phyloP scores from a whole-genome alignment of 2,329 filamentous ascomycete species.

The Penicillium palitans region DNA sequence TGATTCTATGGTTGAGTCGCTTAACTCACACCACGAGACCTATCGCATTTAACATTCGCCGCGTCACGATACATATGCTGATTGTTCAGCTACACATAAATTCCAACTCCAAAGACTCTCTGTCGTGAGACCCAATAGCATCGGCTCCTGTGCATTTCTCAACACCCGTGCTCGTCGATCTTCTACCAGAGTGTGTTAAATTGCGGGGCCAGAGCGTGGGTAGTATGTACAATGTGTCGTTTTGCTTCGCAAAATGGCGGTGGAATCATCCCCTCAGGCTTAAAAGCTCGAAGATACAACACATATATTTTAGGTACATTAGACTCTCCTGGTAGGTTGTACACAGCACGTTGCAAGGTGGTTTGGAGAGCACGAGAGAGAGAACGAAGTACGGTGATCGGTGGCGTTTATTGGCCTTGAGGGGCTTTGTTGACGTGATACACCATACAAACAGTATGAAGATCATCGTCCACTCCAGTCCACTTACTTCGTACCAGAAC shows the following conservation, averaged over 20 bases:
- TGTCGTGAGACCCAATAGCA: constrained; percentile 1
- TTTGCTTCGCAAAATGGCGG: constrained; percentile 7
- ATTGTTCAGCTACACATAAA: constrained; percentile 13
- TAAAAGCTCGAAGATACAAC: neutral
- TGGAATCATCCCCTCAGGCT: constrained; percentile 6
- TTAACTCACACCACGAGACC: constrained; percentile 15
- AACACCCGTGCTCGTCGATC: constrained; percentile 17
- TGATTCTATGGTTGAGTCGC: constrained; percentile 2
- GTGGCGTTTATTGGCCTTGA: constrained; percentile 13
- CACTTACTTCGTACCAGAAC: neutral
- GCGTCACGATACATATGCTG: constrained; percentile 19
- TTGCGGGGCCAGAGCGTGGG: constrained; percentile 17
- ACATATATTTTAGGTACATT: neutral
- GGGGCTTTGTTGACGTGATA: constrained; percentile 13
- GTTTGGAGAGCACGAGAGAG: neutral
- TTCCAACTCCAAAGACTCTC: constrained; percentile 9
- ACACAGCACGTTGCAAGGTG: neutral
- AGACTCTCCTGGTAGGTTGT: neutral
- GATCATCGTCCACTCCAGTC: constrained; percentile 14
- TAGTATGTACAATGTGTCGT: neutral
- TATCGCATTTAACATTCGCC: constrained; percentile 17
- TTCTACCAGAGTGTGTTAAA: constrained; percentile 13
- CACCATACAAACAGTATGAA: constrained; percentile 8
- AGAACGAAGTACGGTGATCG: neutral
- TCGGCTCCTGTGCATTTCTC: neutral